phyloP scores from a whole-genome alignment of 495 filamentous ascomycete species.

The Podospora fimiseda region DNA sequence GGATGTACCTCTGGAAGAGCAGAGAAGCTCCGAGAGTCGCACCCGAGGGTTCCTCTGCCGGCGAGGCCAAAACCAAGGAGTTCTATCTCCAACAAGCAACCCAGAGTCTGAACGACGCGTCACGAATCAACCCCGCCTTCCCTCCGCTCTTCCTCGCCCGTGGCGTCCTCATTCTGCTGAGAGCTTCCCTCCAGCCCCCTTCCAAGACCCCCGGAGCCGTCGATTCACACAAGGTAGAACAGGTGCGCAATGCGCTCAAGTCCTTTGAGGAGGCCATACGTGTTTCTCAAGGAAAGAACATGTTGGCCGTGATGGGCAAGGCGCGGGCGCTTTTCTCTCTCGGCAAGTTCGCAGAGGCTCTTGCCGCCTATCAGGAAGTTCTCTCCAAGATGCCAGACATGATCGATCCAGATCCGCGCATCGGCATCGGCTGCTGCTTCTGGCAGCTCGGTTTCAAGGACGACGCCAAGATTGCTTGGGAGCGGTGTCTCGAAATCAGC shows the following conservation, averaged over 20 bases:
- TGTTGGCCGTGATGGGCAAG: conserved; percentile 84
- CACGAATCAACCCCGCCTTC: conserved; percentile 85
- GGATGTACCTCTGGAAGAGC: conserved; percentile 89
- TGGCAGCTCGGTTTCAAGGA: conserved; percentile 95
- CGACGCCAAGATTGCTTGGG: conserved; percentile 84
- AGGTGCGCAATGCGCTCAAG: conserved; percentile 74
- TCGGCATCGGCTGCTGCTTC: conserved; percentile 90
- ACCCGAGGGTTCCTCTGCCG: conserved; percentile 50
- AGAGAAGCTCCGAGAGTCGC: conserved; percentile 77
- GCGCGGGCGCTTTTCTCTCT: conserved; percentile 77
- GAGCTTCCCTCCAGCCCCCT: conserved; percentile 74
- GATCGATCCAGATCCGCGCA: conserved; percentile 89
- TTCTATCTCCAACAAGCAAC: conserved; percentile 88
- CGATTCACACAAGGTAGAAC: conserved; percentile 72
- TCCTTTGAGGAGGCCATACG: conserved; percentile 89
- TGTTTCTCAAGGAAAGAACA: conserved; percentile 73
- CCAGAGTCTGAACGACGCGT: conserved; percentile 83
- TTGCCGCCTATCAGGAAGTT: conserved; percentile 80
- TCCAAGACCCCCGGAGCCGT: conserved; percentile 58
- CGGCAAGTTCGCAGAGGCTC: conserved; percentile 71
- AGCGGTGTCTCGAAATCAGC: conserved; percentile 78
- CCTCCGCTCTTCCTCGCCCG: conserved; percentile 85
- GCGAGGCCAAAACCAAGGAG: conserved; percentile 84
- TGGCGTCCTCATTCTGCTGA: conserved; percentile 80
- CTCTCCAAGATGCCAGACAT: conserved; percentile 77